Evolutionary conservation across 1,139 yeast genomes (phyloP).

Genomic region (Candida gigantensis): DNA sequence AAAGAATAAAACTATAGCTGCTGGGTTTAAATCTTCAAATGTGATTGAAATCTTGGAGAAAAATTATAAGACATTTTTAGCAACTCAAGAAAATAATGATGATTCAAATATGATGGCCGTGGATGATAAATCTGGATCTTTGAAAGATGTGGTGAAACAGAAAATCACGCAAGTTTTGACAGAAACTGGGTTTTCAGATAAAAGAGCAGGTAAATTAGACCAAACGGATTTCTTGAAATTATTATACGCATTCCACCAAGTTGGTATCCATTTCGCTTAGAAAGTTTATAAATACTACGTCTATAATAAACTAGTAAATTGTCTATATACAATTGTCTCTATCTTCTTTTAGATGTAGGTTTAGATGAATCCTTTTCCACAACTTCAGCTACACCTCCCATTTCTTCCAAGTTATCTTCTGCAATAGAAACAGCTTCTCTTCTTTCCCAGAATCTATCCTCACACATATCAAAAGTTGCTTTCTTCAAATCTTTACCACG

Average conservation of each 20-base stretch:
- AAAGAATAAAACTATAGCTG: conserved; percentile 88
- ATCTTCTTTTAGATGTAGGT: conserved; percentile 47
- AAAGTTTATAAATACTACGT: neutral
- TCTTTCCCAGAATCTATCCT: conserved; percentile 98
- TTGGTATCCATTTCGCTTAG: conserved; percentile 93
- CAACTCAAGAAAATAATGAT: conserved; percentile 53
- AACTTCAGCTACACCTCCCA: conserved; percentile 90
- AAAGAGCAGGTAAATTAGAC: conserved; percentile 92
- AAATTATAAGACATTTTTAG: conserved; percentile 80
- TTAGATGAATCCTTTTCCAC: conserved; percentile 73
- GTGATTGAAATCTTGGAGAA: conserved; percentile 84
- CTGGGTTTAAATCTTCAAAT: conserved; percentile 85
- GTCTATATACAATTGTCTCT: conserved; percentile 9
- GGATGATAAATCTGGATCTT: conserved; percentile 43
- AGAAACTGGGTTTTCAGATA: conserved; percentile 78
- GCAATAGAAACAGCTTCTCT: conserved; percentile 87
- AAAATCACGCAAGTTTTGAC: conserved; percentile 67
- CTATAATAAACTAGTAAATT: neutral
- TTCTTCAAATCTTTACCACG: conserved; percentile 89
- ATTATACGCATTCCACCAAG: conserved; percentile 92
- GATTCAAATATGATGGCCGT: conserved; percentile 56
- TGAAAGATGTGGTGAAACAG: conserved; percentile 51
- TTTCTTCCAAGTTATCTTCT: conserved; percentile 85
- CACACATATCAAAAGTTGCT: conserved; percentile 86
- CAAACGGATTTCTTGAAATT: conserved; percentile 90